Percentiles rank a stretch among this genome's conserved stretches.
These are phyloP conservation scores for Geotrichum fermentans DNA, from an alignment of 1,139 yeast species.

Conservation along the genomic window DNA sequence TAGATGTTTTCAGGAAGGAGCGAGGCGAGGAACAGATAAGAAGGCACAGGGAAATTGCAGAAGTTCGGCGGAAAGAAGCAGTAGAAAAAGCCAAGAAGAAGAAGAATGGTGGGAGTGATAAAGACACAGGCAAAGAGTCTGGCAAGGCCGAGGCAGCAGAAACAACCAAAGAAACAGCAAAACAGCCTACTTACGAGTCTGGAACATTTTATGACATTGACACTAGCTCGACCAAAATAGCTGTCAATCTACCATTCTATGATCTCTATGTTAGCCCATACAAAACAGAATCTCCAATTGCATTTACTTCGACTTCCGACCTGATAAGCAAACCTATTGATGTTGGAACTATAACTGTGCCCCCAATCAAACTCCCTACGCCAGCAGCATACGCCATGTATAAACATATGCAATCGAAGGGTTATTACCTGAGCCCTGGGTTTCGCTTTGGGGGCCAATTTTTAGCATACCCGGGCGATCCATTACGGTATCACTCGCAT, in stretches of 20 bases:
- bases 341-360: background rate
- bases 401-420: constrained; percentile 44
- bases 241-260: constrained; percentile 16
- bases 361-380: constrained; percentile 10
- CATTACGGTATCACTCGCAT: constrained; percentile 84
- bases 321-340: background rate
- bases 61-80: constrained; percentile 28
- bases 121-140: constrained; percentile 5
- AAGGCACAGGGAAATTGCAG: constrained; percentile 25
- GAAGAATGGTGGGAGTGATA: background rate
- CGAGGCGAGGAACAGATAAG: constrained; percentile 23
- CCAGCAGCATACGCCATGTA: constrained; percentile 36
- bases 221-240: constrained; percentile 20
- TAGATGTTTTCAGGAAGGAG: constrained; percentile 19
- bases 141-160: constrained; percentile 4
- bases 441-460: constrained; percentile 85
- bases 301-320: constrained; percentile 1
- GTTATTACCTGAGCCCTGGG: constrained; percentile 70
- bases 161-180: no score
- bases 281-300: constrained; percentile 1
- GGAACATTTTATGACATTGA: constrained; percentile 23
- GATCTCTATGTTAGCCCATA: constrained; percentile 14
- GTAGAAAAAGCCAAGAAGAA: constrained; percentile 22
- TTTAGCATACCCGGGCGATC: constrained; percentile 93
- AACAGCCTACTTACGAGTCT: constrained; percentile 17